Conservation (phyloP, 768 basidiomycete species). For the Trametes gibbosa region DNA sequence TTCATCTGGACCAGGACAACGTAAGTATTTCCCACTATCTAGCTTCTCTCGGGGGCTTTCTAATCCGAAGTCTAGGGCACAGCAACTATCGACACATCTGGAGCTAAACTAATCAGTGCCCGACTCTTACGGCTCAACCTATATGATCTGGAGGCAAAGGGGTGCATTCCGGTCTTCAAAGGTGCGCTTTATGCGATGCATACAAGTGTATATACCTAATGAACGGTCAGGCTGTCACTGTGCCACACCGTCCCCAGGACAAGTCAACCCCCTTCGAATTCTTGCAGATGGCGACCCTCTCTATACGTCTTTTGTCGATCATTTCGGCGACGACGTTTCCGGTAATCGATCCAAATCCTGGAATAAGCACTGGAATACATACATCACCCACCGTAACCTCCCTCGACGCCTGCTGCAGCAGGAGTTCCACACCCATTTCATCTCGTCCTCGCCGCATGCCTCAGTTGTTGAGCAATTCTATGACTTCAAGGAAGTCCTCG, state of each 20-base stretch:
- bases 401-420: conserved; percentile 36
- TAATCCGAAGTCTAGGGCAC: no score
- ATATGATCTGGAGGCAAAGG: no score
- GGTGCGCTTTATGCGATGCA: no score
- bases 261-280: conserved; percentile 4
- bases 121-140: no score
- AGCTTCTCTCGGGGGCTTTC: no score
- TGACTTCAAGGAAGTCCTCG: conserved; percentile 14
- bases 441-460: conserved; percentile 39
- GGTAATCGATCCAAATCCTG: conserved; percentile 44
- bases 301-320: neutral
- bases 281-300: conserved; percentile 7
- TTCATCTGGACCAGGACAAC: no score
- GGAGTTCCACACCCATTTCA: conserved; percentile 37
- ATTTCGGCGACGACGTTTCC: conserved; percentile 39
- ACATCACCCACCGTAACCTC: conserved; percentile 36
- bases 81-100: neutral
- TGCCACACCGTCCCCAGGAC: no score
- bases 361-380: conserved; percentile 46
- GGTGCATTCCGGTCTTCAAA: no score
- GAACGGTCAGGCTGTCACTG: neutral
- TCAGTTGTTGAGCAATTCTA: conserved; percentile 38
- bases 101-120: no score
- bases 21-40: no score
- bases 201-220: no score